Percentiles rank a stretch among this genome's conserved stretches.
Conservation (phyloP, 768 basidiomycete genomes). For the Galerina marginata region DNA sequence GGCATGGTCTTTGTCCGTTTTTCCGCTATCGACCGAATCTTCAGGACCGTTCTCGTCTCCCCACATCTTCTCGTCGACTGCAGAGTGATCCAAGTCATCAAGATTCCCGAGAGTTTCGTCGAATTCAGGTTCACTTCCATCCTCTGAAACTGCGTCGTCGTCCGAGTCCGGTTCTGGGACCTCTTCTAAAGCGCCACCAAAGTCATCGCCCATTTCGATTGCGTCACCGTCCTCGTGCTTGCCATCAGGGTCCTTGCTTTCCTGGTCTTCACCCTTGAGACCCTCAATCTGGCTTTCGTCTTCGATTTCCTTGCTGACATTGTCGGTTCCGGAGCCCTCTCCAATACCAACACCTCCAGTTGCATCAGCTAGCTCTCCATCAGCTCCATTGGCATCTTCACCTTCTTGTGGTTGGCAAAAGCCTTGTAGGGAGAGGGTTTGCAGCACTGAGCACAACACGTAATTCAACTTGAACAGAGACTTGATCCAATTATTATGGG, state of each 20-base stretch:
- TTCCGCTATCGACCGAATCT: constrained; percentile 53
- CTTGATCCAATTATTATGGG: constrained; percentile 69
- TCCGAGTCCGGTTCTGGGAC: constrained; percentile 69
- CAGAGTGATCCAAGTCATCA: constrained; percentile 80
- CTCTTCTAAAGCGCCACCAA: constrained; percentile 87
- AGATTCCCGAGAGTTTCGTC: constrained; percentile 88
- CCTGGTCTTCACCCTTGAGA: constrained; percentile 67
- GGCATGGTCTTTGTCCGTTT: constrained; percentile 66
- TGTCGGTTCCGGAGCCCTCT: constrained; percentile 81
- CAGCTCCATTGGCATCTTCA: constrained; percentile 69
- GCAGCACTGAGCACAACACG: constrained; percentile 75
- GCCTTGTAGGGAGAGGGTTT: constrained; percentile 79
- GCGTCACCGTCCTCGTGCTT: constrained; percentile 71
- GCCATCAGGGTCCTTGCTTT: constrained; percentile 49
- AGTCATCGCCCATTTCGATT: constrained; percentile 90
- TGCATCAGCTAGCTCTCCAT: constrained; percentile 52
- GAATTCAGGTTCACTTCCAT: constrained; percentile 62
- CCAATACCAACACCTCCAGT: constrained; percentile 87
- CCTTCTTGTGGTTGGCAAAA: constrained; percentile 90
- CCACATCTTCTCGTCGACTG: constrained; percentile 97
- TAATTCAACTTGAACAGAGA: constrained; percentile 85
- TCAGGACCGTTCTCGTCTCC: constrained; percentile 76
- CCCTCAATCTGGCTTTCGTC: constrained; percentile 98
- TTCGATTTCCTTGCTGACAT: constrained; percentile 93
- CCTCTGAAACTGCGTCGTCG: constrained; percentile 55